Evolutionary conservation across 768 basidiomycete species (phyloP).

Genomic region (Mrakia hoshinonis): DNA sequence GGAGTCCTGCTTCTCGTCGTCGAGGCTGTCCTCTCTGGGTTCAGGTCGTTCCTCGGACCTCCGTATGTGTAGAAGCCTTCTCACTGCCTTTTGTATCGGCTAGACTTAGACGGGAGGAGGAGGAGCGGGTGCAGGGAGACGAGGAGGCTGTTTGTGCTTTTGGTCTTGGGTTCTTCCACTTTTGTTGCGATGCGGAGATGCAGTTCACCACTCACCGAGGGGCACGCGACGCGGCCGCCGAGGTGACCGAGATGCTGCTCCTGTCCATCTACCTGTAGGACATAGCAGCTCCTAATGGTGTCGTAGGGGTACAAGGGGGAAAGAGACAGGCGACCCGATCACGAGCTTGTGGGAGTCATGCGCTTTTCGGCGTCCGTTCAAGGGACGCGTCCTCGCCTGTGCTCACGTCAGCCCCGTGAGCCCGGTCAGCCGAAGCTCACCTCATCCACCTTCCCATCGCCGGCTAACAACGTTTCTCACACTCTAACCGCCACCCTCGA

Average conservation of each 20-base stretch:
- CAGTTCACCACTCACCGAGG: no score
- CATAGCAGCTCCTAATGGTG: no score
- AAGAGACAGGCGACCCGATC: no score
- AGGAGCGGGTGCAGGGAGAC: not conserved
- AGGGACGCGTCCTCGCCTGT: no score
- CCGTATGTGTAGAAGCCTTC: slow-evolving; percentile 34
- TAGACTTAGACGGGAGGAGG: not conserved
- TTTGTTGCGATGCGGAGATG: not conserved
- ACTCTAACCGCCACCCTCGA: not conserved
- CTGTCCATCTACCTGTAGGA: no score
- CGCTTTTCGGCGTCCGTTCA: no score
- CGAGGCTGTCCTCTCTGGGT: slow-evolving; percentile 39
- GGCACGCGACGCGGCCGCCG: no score
- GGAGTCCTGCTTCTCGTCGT: slow-evolving; percentile 71
- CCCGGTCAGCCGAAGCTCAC: not conserved
- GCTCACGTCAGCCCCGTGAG: not conserved
- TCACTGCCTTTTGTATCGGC: no score
- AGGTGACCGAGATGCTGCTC: no score
- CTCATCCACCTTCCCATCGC: not conserved
- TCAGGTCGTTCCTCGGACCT: slow-evolving; percentile 39
- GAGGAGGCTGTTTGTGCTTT: not conserved
- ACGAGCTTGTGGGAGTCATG: no score
- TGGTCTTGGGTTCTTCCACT: no score
- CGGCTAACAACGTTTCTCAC: not conserved
- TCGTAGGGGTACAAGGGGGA: no score